Percentiles rank a stretch among this genome's conserved stretches.
phyloP scores from a whole-genome alignment of 805 yeast genomes.

The Wickerhamiella kurtzmanii region DNA sequence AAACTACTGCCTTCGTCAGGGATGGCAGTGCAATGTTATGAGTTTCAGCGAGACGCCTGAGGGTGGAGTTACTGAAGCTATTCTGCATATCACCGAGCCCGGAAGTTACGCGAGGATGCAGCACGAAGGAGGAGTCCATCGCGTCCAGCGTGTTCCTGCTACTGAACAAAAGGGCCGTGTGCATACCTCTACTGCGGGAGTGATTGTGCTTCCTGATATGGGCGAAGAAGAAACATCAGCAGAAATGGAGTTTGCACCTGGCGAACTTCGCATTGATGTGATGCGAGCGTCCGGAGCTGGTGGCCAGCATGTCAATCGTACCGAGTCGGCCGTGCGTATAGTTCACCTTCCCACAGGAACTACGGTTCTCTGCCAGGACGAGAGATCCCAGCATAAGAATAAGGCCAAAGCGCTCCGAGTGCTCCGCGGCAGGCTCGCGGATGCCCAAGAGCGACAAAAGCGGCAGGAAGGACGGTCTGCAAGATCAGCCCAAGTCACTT shows the following conservation, averaged over 20 bases:
- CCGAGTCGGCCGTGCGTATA: constrained; percentile 90
- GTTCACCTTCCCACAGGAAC: constrained; percentile 88
- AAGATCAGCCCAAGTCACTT: constrained; percentile 70
- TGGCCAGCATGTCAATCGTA: constrained; percentile 95
- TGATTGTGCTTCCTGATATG: constrained; percentile 66
- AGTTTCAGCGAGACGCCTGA: constrained; percentile 43
- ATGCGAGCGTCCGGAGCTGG: constrained; percentile 97
- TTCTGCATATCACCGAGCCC: constrained; percentile 55
- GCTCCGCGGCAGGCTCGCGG: constrained; percentile 73
- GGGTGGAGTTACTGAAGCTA: constrained; percentile 61
- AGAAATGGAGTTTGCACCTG: constrained; percentile 66
- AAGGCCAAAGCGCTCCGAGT: constrained; percentile 84
- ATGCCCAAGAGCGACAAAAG: constrained; percentile 51
- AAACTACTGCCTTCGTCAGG: constrained; percentile 47
- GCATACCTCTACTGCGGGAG: constrained; percentile 94
- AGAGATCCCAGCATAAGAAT: constrained; percentile 85
- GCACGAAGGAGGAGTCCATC: constrained; percentile 88
- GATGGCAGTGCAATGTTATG: constrained; percentile 55
- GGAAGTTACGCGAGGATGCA: constrained; percentile 65
- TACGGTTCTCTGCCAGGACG: constrained; percentile 83
- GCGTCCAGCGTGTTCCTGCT: constrained; percentile 88
- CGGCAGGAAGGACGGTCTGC: constrained; percentile 51
- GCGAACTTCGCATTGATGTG: constrained; percentile 85
- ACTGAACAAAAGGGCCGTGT: constrained; percentile 90
- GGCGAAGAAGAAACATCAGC: constrained; percentile 36